Evolutionary conservation across 2,329 filamentous ascomycete genomes (phyloP).

Genomic region (Xylariaceae sp.): DNA sequence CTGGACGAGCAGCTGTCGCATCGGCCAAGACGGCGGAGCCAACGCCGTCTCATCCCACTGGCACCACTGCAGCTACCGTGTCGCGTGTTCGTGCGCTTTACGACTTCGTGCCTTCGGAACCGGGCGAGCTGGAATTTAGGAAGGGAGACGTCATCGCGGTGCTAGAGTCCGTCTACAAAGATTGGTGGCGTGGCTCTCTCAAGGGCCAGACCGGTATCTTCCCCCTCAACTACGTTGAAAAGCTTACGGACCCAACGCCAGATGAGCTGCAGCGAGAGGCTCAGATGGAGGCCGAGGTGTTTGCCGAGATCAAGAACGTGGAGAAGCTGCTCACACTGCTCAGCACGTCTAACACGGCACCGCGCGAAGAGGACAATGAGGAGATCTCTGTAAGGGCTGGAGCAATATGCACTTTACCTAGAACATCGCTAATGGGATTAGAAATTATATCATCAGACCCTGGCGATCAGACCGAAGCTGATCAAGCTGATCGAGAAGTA

Average conservation of each 20-base stretch:
- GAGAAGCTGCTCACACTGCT: constrained; percentile 77
- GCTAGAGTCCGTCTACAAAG: constrained; percentile 95
- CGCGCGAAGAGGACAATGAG: constrained; percentile 88
- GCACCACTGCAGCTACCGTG: constrained; percentile 93
- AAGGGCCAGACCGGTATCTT: constrained; percentile 96
- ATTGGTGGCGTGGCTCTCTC: constrained; percentile 98
- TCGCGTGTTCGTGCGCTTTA: constrained; percentile 90
- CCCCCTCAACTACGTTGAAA: constrained; percentile 97
- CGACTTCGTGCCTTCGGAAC: constrained; percentile 91
- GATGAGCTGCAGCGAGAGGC: constrained; percentile 94
- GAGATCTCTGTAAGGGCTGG: constrained; percentile 71
- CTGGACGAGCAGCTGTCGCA: constrained; percentile 22
- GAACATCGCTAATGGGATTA: constrained; percentile 37
- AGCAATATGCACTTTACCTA: background rate
- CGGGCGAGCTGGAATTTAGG: constrained; percentile 90
- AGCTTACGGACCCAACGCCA: constrained; percentile 86
- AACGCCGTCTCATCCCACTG: constrained; percentile 62
- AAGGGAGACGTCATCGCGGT: constrained; percentile 98
- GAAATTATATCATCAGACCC: constrained; percentile 84
- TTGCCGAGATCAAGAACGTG: constrained; percentile 61
- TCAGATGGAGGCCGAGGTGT: constrained; percentile 78
- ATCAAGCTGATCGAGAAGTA: constrained; percentile 99
- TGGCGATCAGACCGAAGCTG: constrained; percentile 91
- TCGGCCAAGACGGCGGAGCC: constrained; percentile 39
- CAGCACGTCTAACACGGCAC: constrained; percentile 77